Percentiles rank a stretch among this genome's conserved stretches.
These are phyloP conservation scores for Hydnomerulius pinastri DNA, from an alignment of 768 basidiomycete genomes.

Conservation along the genomic window DNA sequence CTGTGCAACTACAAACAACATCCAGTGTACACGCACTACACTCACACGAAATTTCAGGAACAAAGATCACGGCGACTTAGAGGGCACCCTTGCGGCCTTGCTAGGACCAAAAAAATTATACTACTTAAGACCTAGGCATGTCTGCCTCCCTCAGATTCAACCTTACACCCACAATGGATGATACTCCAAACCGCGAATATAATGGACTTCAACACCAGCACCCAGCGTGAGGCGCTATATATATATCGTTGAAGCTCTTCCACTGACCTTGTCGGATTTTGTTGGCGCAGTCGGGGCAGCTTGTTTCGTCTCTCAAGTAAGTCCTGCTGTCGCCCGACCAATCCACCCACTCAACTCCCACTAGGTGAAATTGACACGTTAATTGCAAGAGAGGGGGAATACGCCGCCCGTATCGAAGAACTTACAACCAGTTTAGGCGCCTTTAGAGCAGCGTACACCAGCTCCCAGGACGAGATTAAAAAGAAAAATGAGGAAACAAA, in stretches of 20 bases:
- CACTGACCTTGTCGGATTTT: not conserved
- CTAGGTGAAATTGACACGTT: constrained; percentile 32
- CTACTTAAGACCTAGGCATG: not conserved
- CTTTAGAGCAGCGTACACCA: constrained; percentile 29
- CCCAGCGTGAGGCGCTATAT: constrained; percentile 3
- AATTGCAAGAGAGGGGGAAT: constrained; percentile 24
- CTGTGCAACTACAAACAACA: not conserved
- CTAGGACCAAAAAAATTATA: not conserved
- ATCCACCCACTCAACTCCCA: not conserved
- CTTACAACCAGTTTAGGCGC: constrained; percentile 25
- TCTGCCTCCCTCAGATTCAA: not conserved
- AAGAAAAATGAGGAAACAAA: constrained; percentile 14
- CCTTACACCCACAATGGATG: not conserved
- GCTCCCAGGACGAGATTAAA: constrained; percentile 21
- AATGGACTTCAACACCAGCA: constrained; percentile 4
- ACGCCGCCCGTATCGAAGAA: constrained; percentile 19
- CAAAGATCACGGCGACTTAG: not conserved
- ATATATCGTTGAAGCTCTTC: not conserved
- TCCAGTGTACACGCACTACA: not conserved
- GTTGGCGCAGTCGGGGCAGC: not conserved
- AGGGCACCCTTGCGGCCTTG: not conserved
- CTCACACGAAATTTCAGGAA: not conserved
- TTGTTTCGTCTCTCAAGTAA: constrained; percentile 2
- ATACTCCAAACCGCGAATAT: not conserved
- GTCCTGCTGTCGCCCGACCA: not conserved